Evolutionary conservation across 306 rosid species (phyloP), one percentile per base, ranked within the genome.

Genomic region (Dicorynia guianensis): DNA sequence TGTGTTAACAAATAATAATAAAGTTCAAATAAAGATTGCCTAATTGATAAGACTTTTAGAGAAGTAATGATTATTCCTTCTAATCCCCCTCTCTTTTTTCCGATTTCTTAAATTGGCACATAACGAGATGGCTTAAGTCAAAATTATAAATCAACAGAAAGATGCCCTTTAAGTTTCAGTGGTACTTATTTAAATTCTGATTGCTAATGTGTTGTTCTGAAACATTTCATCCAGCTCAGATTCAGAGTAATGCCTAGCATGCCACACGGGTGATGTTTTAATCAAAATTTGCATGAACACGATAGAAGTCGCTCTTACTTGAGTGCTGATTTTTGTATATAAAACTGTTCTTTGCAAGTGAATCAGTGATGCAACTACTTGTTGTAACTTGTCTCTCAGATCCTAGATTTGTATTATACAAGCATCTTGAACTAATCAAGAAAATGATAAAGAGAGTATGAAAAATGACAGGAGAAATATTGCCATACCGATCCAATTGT

Each of bases 401-500:
- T 12, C 17, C 15, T 11, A 4, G 13, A n/a, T 17, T 33, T 11
- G 60, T 13, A 5, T 48, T 63, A 11, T 39, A 10, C 19, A n/a
- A 12, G 38, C 13, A 10, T 5, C 33, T 54, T 14, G 10, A 53
- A 60, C 65, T 34, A 3, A 60, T 12, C 17, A 58, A 33, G 11
- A 6, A 60, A 39, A 35, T 8, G 18, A 7, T 6, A 8, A 15
- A 63, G 14, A 7, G 8, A 10, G 11, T 35, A 25, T 25, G 30
- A 25, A 25, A 25, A 2, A 25, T 25, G 30, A 25, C 2, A 17
- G 15, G 13, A 17, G 34, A 13, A 52, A 13, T 8, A 9, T n/a
- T 46, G 58, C 38, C 54, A 20, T 76, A 76, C 80, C 39, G 58
- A 30, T 65, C 38, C 46, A 33, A 65, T 76, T 11, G 66, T 65